These are phyloP conservation scores for Mycosphaerella arachidis DNA, from an alignment of 2,329 filamentous ascomycete genomes.

Conservation along the genomic window DNA sequence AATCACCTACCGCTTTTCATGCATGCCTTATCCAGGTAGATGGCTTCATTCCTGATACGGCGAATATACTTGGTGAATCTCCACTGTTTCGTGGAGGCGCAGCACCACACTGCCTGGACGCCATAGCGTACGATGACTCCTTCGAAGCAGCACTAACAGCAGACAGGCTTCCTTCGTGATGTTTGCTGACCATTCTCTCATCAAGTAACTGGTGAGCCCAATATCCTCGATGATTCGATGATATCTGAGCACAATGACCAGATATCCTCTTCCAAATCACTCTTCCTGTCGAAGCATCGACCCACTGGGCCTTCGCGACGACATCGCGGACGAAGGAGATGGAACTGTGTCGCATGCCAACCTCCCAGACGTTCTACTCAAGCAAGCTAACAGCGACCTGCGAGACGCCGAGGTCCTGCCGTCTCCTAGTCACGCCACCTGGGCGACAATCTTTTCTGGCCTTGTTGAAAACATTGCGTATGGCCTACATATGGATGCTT, in stretches of 20 bases:
- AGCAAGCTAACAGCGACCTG: not conserved
- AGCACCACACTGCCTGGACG: not conserved
- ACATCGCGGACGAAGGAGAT: not conserved
- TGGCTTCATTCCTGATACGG: too few species aligned
- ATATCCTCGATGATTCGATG: too few species aligned
- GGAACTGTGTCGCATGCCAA: not conserved
- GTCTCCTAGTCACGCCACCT: not conserved
- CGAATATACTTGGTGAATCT: not conserved
- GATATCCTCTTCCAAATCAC: slow-evolving; percentile 2
- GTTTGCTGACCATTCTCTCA: too few species aligned
- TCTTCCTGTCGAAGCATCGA: slow-evolving; percentile 7
- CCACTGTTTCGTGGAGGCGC: not conserved
- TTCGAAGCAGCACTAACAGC: not conserved
- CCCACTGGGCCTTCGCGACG: slow-evolving; percentile 9
- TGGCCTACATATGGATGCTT: slow-evolving; percentile 7
- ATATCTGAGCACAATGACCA: not conserved
- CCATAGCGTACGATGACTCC: not conserved
- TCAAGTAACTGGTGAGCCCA: too few species aligned
- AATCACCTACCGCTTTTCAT: too few species aligned
- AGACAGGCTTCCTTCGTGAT: not conserved
- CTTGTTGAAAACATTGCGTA: slow-evolving; percentile 13
- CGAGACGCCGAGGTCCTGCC: not conserved
- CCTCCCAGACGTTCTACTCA: not conserved
- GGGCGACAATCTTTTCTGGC: not conserved
- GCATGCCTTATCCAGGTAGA: too few species aligned